Base-by-base conservation (phyloP, 2,329 filamentous ascomycete species). In the Paradendryphiella salina region DNA sequence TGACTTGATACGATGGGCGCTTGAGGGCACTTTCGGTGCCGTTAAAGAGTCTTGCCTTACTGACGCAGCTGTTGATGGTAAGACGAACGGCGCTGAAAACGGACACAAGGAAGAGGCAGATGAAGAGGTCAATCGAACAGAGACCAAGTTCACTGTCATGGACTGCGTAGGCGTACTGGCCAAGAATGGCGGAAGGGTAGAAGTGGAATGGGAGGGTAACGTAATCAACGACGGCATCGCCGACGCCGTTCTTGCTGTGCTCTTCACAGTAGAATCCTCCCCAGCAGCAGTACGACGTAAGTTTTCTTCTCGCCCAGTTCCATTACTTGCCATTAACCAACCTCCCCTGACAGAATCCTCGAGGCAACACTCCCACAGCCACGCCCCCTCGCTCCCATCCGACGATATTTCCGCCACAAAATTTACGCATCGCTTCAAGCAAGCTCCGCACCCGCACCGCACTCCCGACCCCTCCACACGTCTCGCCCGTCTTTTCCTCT, bases 221-320 rank as follows among this genome's bases (percentile, higher is more conserved):
- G 89, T 96, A 77, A 86, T 96, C 67, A 99, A 97, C 72, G 94
- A 99, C 68, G 90, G 91, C 54, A 95, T 99, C 66, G 94, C 94
- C n/a, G 94, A 99, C 74, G 91, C 94, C 13, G 88, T 97, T 46
- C 90, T 97, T 80, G 91, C 91, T 0, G 90, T 96, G 2, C 81
- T 99, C 9, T 85, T 96, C 63, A 92, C 89, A 0, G 89, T 96
- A 17, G 94, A 99, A 75, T 95, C 88, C 73, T 96, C 89, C 46
- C 94, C 93, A 4, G 94, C 94, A 11, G 93, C 94, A 10, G 93
- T 99, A 42, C 95, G 94, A 75, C 89, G 90, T 89, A 80, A 75
- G 82, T 76, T 1, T n/a, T 28, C n/a, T 11, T 32, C 61, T 29
- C 64, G 28, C 13, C 10, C 46, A 11, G 5, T 7, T 28, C 21